Conservation (phyloP, 2,329 filamentous ascomycete species). For the Coniochaeta pulveracea region DNA sequence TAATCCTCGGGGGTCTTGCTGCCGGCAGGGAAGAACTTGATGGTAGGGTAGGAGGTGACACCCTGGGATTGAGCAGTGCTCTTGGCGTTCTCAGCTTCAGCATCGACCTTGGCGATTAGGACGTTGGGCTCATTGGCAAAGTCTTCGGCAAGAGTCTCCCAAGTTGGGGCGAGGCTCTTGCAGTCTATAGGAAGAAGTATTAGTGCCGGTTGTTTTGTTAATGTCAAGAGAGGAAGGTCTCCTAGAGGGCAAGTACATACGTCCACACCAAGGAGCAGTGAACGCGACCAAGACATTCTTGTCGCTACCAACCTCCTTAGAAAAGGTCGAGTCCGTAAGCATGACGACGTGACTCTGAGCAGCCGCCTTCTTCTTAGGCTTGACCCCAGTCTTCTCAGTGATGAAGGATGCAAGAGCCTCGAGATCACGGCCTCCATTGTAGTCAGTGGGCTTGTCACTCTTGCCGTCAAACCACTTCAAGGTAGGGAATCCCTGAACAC, state of each 20-base stretch:
- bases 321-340: slow-evolving; percentile 72
- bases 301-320: slow-evolving; percentile 65
- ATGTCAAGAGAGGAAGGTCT: slow-evolving; percentile 3
- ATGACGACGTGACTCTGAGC: slow-evolving; percentile 66
- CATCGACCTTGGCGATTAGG: slow-evolving; percentile 89
- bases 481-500: slow-evolving; percentile 89
- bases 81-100: slow-evolving; percentile 79
- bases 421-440: slow-evolving; percentile 76
- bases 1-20: slow-evolving; percentile 63
- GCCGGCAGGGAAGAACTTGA: slow-evolving; percentile 93
- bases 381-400: slow-evolving; percentile 74
- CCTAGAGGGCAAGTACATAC: slow-evolving; percentile 50
- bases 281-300: slow-evolving; percentile 93
- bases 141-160: slow-evolving; percentile 77
- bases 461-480: slow-evolving; percentile 97
- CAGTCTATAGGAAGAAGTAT: slow-evolving; percentile 64
- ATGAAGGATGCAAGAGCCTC: slow-evolving; percentile 77
- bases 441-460: slow-evolving; percentile 74
- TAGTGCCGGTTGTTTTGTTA: not conserved
- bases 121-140: slow-evolving; percentile 70
- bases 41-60: slow-evolving; percentile 83
- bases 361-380: slow-evolving; percentile 64
- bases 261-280: slow-evolving; percentile 96
- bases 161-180: slow-evolving; percentile 83
- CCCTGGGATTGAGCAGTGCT: slow-evolving; percentile 63